Evolutionary conservation across 2,329 filamentous ascomycete genomes (phyloP).

Genomic region (Aplosporella prunicola): DNA sequence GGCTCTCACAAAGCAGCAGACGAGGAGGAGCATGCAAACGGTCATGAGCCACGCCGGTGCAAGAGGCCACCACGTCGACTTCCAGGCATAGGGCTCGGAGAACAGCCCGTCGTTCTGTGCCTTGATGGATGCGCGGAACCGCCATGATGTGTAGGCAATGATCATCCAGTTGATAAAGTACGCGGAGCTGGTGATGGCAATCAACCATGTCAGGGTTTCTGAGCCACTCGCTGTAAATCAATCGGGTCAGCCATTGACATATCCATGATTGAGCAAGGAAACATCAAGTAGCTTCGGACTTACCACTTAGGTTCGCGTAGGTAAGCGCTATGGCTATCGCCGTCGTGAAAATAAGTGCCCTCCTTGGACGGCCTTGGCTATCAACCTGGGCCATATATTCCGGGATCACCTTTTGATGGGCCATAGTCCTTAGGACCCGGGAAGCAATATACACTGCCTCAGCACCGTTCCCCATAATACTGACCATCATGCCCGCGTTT

Average conservation of each 20-base stretch:
- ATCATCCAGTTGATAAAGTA: slow-evolving; percentile 28
- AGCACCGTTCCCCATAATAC: slow-evolving; percentile 21
- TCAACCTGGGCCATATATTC: background rate
- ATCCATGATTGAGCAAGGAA: background rate
- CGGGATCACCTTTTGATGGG: slow-evolving; percentile 19
- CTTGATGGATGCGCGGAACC: slow-evolving; percentile 22
- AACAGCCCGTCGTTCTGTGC: slow-evolving; percentile 21
- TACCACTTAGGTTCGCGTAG: slow-evolving; percentile 14
- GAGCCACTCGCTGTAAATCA: slow-evolving; percentile 13
- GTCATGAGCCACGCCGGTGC: slow-evolving; percentile 18
- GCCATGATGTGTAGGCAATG: slow-evolving; percentile 22
- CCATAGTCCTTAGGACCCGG: slow-evolving; percentile 24
- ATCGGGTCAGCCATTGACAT: no score
- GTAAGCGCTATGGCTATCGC: slow-evolving; percentile 17
- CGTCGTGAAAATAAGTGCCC: background rate
- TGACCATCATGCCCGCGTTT: slow-evolving; percentile 25
- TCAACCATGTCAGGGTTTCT: slow-evolving; percentile 19
- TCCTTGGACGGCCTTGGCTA: background rate
- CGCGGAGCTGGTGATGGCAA: slow-evolving; percentile 21
- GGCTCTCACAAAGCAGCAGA: slow-evolving; percentile 1
- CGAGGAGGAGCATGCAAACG: slow-evolving; percentile 7
- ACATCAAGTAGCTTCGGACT: rapidly evolving
- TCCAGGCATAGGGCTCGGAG: slow-evolving; percentile 20
- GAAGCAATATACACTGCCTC: slow-evolving; percentile 27
- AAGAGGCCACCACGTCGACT: slow-evolving; percentile 21